These are phyloP conservation scores for Starmerella geochares DNA, from an alignment of 805 yeast genomes.

Conservation along the genomic window DNA sequence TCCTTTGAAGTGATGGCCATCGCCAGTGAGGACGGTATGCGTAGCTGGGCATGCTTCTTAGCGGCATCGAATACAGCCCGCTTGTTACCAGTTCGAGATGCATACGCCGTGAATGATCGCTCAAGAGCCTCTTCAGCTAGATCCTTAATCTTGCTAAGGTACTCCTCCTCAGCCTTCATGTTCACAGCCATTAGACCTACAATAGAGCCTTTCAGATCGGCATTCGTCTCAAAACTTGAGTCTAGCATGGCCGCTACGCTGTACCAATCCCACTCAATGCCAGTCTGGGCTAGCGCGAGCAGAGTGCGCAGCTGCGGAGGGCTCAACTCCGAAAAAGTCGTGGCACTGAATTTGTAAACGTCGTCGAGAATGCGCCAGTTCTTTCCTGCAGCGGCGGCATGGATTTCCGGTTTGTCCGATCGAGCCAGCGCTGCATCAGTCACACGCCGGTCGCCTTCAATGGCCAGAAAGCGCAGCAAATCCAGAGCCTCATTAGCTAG, in stretches of 20 bases:
- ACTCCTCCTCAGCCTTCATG: background rate
- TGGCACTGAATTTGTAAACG: slow-evolving; percentile 6
- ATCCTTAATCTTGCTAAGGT: background rate
- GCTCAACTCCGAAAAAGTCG: slow-evolving; percentile 6
- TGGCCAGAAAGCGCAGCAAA: background rate
- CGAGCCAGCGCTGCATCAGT: background rate
- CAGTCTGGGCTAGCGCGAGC: background rate
- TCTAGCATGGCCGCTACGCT: background rate
- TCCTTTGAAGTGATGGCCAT: background rate
- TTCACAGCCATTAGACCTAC: slow-evolving; percentile 2
- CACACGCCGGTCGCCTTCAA: background rate
- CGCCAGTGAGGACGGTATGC: background rate
- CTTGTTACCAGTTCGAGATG: background rate
- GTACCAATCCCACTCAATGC: slow-evolving; percentile 6
- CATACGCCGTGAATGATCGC: background rate
- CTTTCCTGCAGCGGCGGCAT: slow-evolving; percentile 11
- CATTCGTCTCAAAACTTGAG: background rate
- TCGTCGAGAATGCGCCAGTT: background rate
- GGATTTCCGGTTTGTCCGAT: slow-evolving; percentile 2
- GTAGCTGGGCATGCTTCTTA: background rate
- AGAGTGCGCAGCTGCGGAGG: slow-evolving; percentile 3
- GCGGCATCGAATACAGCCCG: background rate
- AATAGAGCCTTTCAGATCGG: background rate
- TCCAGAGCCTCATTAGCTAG: background rate
- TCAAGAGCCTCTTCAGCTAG: background rate